Evolutionary conservation across 2,329 filamentous ascomycete species (phyloP), one percentile per base, ranked within the genome.

Genomic region (Basipetospora chlamydospora): DNA sequence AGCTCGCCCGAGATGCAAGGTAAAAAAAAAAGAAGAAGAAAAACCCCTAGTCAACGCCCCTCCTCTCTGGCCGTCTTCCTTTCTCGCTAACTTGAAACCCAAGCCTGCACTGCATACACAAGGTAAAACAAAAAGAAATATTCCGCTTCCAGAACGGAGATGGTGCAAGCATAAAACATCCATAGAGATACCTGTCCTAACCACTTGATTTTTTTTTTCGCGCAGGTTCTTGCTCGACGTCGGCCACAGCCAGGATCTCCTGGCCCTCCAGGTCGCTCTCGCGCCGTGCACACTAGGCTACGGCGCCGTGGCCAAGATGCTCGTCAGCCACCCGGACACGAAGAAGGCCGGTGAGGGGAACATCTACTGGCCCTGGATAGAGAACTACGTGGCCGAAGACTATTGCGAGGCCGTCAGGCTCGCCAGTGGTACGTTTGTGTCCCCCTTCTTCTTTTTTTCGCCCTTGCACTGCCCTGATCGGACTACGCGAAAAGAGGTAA

Each of bases 271-370:
- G 49, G 64, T 95, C 42, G 78, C 84, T 4, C 66, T 95, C 37
- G 76, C 87, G 11, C 86, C 88, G 0, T 95, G 88, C 52, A 64
- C 94, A 22, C 69, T 95, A n/a, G 88, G 88, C 28, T 95, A 96
- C 53, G 79, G 79, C 8, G 73, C 73, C 39, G 82, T 92, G 41
- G 88, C 83, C 5, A 67, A 68, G 47, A 70, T 83, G 47, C 64
- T 94, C 3, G 66, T 76, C 46, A 63, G 63, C 11, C 76, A 81
- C 42, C 59, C 67, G 33, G 63, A 61, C n/a, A 80, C 75, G 25
- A 63, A 63, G 42, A 65, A 66, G 26, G 26, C 15, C 12, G 23
- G 15, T 26, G 64, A 79, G 10, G 73, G 64, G 0, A 92, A 88
- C 52, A 65, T 60, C 13, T 96, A 93, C 60, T 90, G 81, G 79